phyloP scores from a whole-genome alignment of 2,329 filamentous ascomycete species.

The Lecanicillium sp. region DNA sequence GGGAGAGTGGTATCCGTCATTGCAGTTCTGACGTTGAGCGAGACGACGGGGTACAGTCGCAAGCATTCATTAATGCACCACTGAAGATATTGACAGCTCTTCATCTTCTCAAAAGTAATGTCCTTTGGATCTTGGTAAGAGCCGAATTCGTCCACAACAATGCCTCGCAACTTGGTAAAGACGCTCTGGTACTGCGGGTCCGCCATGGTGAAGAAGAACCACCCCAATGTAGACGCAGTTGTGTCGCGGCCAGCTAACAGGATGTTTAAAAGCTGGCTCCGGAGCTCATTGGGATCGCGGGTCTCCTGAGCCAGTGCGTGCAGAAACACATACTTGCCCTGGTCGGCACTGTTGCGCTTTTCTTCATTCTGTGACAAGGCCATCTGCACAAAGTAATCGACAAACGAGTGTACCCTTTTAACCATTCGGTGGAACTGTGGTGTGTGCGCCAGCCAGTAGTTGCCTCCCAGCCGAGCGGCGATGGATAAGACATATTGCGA shows the following conservation, averaged over 20 bases:
- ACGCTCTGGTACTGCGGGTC: conserved; percentile 24
- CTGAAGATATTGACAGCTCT: conserved; percentile 16
- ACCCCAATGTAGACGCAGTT: conserved; percentile 40
- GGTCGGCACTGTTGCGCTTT: conserved; percentile 7
- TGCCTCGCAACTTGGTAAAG: conserved; percentile 33
- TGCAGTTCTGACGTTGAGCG: conserved; percentile 15
- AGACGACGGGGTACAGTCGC: conserved; percentile 15
- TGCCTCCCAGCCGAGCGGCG: conserved; percentile 40
- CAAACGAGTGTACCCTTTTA: conserved; percentile 57
- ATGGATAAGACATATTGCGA: conserved; percentile 35
- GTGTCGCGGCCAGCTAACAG: conserved; percentile 47
- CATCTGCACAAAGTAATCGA: conserved; percentile 56
- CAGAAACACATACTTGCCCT: conserved; percentile 22
- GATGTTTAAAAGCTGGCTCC: conserved; percentile 26
- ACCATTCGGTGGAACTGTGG: conserved; percentile 56
- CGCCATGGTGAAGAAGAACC: conserved; percentile 35
- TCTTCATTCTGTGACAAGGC: conserved; percentile 25
- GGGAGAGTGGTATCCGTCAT: conserved; percentile 39
- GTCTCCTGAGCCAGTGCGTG: conserved; percentile 25
- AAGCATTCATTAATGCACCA: conserved; percentile 16
- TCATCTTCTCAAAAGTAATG: conserved; percentile 17
- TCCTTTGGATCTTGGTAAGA: conserved; percentile 19
- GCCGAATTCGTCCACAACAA: conserved; percentile 42
- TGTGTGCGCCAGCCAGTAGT: conserved; percentile 38
- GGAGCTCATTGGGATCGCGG: conserved; percentile 15